phyloP scores from a whole-genome alignment of 1,284 basidiomycete genomes.

The Prillingera fragicola region DNA sequence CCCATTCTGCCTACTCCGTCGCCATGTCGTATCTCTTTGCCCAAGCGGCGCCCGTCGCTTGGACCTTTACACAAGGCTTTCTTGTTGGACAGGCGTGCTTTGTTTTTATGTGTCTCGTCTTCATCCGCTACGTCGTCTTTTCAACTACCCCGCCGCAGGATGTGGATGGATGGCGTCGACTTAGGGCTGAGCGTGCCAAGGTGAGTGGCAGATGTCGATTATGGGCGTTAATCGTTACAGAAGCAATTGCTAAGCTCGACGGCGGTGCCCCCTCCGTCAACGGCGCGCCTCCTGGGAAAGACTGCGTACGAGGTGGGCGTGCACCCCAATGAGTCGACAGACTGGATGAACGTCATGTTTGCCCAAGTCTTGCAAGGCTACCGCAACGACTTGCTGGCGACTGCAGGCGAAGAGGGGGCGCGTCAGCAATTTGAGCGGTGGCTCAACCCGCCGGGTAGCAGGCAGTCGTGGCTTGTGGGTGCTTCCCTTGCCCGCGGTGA shows the following conservation, averaged over 20 bases:
- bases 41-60: conserved; percentile 19
- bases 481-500: too few species aligned
- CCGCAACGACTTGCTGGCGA: conserved; percentile 44
- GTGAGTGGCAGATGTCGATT: too few species aligned
- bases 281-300: conserved; percentile 48
- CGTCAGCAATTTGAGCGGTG: conserved; percentile 45
- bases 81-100: conserved; percentile 53
- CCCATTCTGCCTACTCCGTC: too few species aligned
- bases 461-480: conserved; percentile 44
- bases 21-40: too few species aligned
- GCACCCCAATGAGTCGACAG: conserved; percentile 53
- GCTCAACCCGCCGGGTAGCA: conserved; percentile 43
- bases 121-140: conserved; percentile 56
- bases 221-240: too few species aligned
- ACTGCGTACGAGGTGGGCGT: conserved; percentile 53
- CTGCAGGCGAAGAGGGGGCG: conserved; percentile 48
- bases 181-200: conserved; percentile 36
- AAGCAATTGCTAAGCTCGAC: conserved; percentile 39
- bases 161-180: conserved; percentile 27
- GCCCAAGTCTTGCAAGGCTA: conserved; percentile 52
- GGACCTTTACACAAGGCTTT: conserved; percentile 55
- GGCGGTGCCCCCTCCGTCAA: conserved; percentile 41
- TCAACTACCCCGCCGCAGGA: conserved; percentile 45
- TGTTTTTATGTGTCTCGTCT: conserved; percentile 46
- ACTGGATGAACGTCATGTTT: conserved; percentile 56